Evolutionary conservation across 2,329 filamentous ascomycete genomes (phyloP).

Genomic region (Alternaria ethzedia): DNA sequence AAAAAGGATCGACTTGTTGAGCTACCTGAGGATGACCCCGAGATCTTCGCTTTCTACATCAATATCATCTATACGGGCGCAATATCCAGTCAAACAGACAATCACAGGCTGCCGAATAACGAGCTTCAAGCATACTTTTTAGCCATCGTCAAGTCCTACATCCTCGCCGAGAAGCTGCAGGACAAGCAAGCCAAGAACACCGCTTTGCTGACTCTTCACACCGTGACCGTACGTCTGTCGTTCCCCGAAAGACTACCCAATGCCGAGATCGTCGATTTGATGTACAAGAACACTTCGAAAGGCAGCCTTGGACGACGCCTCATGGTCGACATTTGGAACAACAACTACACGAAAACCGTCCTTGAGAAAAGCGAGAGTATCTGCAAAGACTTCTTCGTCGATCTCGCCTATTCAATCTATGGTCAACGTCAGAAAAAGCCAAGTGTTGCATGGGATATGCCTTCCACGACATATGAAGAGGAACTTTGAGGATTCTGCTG

Average conservation of each 20-base stretch:
- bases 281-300: background rate
- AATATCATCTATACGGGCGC: background rate
- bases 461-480: too few species aligned
- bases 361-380: rapidly evolving
- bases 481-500: too few species aligned
- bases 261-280: background rate
- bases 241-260: background rate
- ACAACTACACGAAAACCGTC: rapidly evolving
- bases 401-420: background rate
- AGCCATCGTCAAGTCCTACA: background rate
- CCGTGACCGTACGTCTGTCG: too few species aligned
- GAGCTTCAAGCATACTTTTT: background rate
- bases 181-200: background rate
- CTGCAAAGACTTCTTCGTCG: background rate
- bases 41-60: background rate
- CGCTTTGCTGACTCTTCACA: background rate
- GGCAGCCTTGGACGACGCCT: background rate
- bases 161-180: background rate
- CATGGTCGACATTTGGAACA: background rate
- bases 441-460: too few species aligned
- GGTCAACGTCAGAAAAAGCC: too few species aligned
- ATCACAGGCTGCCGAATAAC: rapidly evolving
- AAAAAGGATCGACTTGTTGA: background rate
- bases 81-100: background rate
- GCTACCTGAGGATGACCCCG: background rate